phyloP scores from a whole-genome alignment of 192 early-diverging fungal genomes.

The Phlyctochytrium planicorne region DNA sequence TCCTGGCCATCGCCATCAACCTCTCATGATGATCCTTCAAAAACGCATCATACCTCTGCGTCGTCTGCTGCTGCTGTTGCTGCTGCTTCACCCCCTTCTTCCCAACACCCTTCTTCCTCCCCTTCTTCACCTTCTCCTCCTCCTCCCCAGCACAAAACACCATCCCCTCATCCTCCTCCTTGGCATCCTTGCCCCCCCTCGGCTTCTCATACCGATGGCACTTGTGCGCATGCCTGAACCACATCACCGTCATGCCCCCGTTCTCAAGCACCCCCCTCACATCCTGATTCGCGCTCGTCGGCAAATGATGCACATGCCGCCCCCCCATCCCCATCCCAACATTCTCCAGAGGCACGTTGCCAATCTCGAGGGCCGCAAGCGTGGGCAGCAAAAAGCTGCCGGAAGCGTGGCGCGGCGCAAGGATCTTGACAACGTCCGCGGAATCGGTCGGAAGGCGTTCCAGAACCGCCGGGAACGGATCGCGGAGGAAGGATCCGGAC shows the following conservation, averaged over 20 bases:
- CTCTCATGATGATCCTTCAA: too few relatives aligned
- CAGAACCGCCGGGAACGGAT: neutral
- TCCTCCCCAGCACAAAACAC: neutral
- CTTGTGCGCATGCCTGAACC: slow-evolving; percentile 86
- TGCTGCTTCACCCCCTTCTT: neutral
- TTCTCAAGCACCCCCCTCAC: slow-evolving; percentile 10
- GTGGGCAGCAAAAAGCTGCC: neutral
- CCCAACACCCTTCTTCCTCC: neutral
- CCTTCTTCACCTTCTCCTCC: neutral
- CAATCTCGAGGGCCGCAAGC: neutral
- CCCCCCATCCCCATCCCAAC: too few relatives aligned
- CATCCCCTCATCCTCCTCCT: neutral
- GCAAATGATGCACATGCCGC: neutral
- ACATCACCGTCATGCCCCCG: slow-evolving; percentile 73
- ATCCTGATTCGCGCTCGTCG: neutral
- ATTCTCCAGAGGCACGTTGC: neutral
- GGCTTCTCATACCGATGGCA: slow-evolving; percentile 24
- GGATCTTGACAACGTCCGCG: neutral
- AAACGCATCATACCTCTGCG: too few relatives aligned
- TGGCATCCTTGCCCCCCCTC: neutral
- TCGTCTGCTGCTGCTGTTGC: too few relatives aligned
- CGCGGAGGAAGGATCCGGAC: neutral
- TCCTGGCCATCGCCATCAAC: too few relatives aligned
- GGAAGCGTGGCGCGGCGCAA: neutral
- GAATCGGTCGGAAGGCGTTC: neutral